Conservation (phyloP, 257 asterid genomes). For the Leonotis leonurus region DNA sequence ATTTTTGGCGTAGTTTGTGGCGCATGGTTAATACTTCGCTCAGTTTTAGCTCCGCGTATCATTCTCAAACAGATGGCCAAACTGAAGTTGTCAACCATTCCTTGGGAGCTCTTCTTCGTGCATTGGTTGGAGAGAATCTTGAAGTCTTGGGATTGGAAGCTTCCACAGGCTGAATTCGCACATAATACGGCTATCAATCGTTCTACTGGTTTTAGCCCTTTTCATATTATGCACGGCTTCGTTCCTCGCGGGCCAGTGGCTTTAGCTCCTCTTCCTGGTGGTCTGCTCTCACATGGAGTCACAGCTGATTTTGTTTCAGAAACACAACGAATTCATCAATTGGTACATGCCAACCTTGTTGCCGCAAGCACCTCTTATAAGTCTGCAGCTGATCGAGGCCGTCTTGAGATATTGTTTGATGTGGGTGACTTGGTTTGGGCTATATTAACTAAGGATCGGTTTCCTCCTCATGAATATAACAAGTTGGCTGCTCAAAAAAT, state of each 20-base stretch:
- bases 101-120: not conserved
- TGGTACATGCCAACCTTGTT: not conserved
- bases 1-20: not conserved
- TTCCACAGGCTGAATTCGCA: not conserved
- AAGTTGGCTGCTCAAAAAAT: not conserved
- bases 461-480: not conserved
- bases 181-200: not conserved
- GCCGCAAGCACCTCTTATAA: not conserved
- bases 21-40: not conserved
- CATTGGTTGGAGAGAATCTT: not conserved
- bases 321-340: not conserved
- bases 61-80: no score
- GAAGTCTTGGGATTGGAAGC: not conserved
- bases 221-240: not conserved
- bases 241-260: not conserved
- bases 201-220: not conserved
- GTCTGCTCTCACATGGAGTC: not conserved
- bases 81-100: not conserved
- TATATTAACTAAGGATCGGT: not conserved
- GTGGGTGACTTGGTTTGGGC: not conserved
- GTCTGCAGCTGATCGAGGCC: not conserved
- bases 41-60: no score
- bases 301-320: not conserved
- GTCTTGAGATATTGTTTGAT: not conserved
- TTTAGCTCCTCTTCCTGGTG: not conserved